These are phyloP conservation scores for Akanthomyces lecanii DNA, from an alignment of 2,329 filamentous ascomycete species.

Conservation along the genomic window DNA sequence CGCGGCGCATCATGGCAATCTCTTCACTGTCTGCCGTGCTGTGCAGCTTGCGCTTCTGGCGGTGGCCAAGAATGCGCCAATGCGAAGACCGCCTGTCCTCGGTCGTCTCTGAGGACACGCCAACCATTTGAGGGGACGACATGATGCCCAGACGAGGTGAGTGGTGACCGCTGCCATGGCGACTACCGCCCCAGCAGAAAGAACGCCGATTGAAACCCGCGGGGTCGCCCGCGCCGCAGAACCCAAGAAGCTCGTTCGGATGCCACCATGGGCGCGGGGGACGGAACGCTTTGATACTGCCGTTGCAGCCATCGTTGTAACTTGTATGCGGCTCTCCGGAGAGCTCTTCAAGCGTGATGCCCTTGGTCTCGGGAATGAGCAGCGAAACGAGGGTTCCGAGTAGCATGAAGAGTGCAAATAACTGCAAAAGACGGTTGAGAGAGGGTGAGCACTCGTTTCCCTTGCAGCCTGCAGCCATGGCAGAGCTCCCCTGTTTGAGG, in stretches of 20 bases:
- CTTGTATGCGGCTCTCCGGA: conserved; percentile 62
- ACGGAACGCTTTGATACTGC: conserved; percentile 36
- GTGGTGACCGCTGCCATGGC: conserved; percentile 22
- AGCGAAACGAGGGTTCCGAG: conserved; percentile 64
- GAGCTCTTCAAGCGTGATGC: conserved; percentile 67
- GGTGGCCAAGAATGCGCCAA: not conserved
- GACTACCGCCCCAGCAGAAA: conserved; percentile 9
- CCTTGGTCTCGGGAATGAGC: conserved; percentile 74
- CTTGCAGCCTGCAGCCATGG: conserved; percentile 42
- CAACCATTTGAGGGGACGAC: conserved; percentile 32
- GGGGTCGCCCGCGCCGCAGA: conserved; percentile 46
- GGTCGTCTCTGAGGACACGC: not conserved
- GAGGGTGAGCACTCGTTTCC: conserved; percentile 51
- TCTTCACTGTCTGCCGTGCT: conserved; percentile 8
- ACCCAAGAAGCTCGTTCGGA: conserved; percentile 44
- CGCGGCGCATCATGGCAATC: conserved; percentile 16
- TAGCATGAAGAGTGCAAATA: conserved; percentile 79
- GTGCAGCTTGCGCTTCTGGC: conserved; percentile 1
- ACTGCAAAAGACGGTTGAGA: conserved; percentile 70
- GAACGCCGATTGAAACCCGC: conserved; percentile 45
- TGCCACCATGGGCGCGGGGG: conserved; percentile 29
- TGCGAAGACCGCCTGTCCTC: not conserved
- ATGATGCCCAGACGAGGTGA: conserved; percentile 38
- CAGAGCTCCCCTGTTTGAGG: conserved; percentile 46
- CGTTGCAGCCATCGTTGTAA: conserved; percentile 49